phyloP scores from a whole-genome alignment of 495 filamentous ascomycete species.

The Aspergillus leporis region DNA sequence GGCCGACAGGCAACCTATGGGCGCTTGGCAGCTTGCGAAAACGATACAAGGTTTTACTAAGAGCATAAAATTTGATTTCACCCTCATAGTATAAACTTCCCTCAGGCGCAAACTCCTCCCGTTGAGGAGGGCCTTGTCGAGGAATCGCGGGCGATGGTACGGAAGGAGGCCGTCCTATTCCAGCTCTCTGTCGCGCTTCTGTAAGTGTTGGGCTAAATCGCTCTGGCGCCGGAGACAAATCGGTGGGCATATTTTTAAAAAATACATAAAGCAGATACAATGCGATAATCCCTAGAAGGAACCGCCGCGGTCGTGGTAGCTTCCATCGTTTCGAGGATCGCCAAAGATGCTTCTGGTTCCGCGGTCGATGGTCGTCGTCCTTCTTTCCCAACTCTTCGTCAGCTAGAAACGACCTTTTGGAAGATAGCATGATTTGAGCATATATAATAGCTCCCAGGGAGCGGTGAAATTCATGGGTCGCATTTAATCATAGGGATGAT shows the following conservation, averaged over 20 bases:
- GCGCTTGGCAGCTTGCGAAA: slow-evolving; percentile 29
- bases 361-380: slow-evolving; percentile 61
- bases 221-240: slow-evolving; percentile 32
- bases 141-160: slow-evolving; percentile 12
- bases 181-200: slow-evolving; percentile 24
- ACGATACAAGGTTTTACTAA: slow-evolving; percentile 51
- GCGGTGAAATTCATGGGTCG: slow-evolving; percentile 4
- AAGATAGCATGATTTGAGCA: slow-evolving; percentile 39
- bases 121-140: slow-evolving; percentile 17
- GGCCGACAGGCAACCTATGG: slow-evolving; percentile 26
- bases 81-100: slow-evolving; percentile 52
- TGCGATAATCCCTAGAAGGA: slow-evolving; percentile 41
- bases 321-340: slow-evolving; percentile 30
- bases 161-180: slow-evolving; percentile 1
- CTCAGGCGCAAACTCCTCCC: slow-evolving; percentile 23
- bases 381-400: slow-evolving; percentile 74
- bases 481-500: slow-evolving; percentile 15
- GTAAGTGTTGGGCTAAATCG: slow-evolving; percentile 30
- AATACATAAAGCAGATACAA: slow-evolving; percentile 51
- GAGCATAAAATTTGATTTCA: slow-evolving; percentile 53
- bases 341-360: slow-evolving; percentile 23
- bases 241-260: slow-evolving; percentile 55
- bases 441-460: slow-evolving; percentile 22
- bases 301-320: slow-evolving; percentile 43
- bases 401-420: slow-evolving; percentile 46